Evolutionary conservation across 164 flowering plant genomes (phyloP).

Genomic region (Umbellularia californica): DNA sequence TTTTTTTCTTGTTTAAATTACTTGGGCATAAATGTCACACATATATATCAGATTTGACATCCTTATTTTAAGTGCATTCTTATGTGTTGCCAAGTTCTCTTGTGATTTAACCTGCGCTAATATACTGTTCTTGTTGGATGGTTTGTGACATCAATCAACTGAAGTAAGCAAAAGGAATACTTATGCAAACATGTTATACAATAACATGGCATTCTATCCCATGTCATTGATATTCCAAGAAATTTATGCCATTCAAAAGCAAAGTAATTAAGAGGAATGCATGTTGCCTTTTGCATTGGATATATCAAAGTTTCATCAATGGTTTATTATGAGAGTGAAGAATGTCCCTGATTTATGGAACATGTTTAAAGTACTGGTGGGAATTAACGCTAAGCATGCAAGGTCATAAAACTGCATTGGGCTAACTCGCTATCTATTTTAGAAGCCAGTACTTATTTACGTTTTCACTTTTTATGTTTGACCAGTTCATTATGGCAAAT

Average conservation of each 20-base stretch:
- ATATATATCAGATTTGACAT: neutral
- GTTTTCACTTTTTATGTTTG: constrained; percentile 9
- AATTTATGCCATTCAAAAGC: too few species aligned
- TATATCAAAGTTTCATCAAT: neutral
- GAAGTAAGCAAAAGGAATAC: neutral
- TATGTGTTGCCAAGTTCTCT: too few species aligned
- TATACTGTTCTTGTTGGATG: neutral
- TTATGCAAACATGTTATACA: too few species aligned
- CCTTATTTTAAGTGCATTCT: neutral
- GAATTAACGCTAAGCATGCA: neutral
- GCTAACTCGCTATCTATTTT: neutral
- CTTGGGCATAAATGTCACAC: neutral
- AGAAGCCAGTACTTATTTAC: neutral
- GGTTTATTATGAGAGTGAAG: neutral
- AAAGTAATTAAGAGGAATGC: neutral
- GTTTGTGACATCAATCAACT: neutral
- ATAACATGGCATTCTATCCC: neutral
- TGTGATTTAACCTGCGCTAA: too few species aligned
- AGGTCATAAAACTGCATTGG: neutral
- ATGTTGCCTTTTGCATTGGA: neutral
- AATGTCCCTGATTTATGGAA: neutral
- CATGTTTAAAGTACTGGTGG: neutral
- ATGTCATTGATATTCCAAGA: neutral
- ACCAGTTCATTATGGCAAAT: constrained; percentile 93
- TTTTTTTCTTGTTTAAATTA: too few species aligned